Base-by-base conservation (phyloP, 805 yeast genomes). In the Candida coleopterorum region DNA sequence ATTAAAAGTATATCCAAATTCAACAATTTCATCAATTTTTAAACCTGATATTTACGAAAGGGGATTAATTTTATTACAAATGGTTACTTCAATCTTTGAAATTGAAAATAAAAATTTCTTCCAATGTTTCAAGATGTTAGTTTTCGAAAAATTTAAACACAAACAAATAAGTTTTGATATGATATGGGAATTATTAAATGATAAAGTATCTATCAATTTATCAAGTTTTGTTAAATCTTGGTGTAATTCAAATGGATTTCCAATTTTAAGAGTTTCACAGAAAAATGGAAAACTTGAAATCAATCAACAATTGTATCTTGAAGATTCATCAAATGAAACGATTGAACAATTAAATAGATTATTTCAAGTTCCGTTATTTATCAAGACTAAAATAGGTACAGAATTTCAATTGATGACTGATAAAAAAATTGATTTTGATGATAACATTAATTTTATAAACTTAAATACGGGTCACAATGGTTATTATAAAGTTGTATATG, bases 191-290 rank as follows among this genome's bases (percentile, higher is more conserved):
- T 56, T 54, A 18, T 49, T 70, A 34, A 54, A 60, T 48, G 43
- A 63, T 30, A 38, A 42, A 2, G 48, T 60, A 3, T 49, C 63
- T 4, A 49, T 65, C 29, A 80, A 77, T 47, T 47, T 78, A n/a
- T 55, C 69, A 16, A 59, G 70, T 0, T 74, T 79, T 35, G 60
- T 72, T 42, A 70, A 74, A 42, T 71, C 85, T 1, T 81, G 87
- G 88, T 56, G 72, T 2, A 68, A 75, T 48, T 55, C 69, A 10
- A 68, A 80, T 0, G 88, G 89, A 1, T 72, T 59, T 35, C 87
- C 89, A 4, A 51, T 75, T 2, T 48, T 81, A 6, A 44, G 14
- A 14, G 38, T 30, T n/a, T 4, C 16, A 3, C 18, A 17, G 8
- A 8, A 16, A 24, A 38, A 37, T 11, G 45, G 42, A 10, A 39